phyloP scores from a whole-genome alignment of 208 protist genomes.

The Crithidia sp. region DNA sequence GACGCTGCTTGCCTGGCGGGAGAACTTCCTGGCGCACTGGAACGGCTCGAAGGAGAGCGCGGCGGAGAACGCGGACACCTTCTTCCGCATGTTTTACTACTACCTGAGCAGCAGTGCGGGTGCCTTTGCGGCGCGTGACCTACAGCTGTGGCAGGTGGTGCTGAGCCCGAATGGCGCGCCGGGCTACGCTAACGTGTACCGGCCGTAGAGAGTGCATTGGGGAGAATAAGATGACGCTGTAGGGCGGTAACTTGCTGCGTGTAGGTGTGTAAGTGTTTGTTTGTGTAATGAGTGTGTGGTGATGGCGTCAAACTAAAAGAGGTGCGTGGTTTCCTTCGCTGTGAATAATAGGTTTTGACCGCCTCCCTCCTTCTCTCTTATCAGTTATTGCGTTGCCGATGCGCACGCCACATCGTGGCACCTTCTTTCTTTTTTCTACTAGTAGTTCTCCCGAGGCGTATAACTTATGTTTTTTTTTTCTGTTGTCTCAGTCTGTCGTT shows the following conservation, averaged over 20 bases:
- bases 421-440: neutral
- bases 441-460: neutral
- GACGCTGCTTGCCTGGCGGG: constrained; percentile 60
- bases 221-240: no score
- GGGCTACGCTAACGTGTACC: constrained; percentile 41
- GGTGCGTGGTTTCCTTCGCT: no score
- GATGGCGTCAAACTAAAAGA: no score
- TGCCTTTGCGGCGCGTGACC: constrained; percentile 49
- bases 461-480: neutral
- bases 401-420: no score
- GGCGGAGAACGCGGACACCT: constrained; percentile 24
- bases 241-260: neutral
- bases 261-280: constrained; percentile 5
- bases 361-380: neutral
- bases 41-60: constrained; percentile 19
- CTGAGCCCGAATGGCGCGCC: constrained; percentile 51
- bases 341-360: neutral
- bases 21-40: constrained; percentile 55
- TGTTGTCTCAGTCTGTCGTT: neutral
- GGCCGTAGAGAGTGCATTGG: constrained; percentile 15
- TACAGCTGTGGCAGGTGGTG: constrained; percentile 71
- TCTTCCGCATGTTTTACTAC: constrained; percentile 77
- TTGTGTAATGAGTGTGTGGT: neutral
- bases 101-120: constrained; percentile 68
- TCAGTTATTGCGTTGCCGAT: no score